Conservation (phyloP, 768 basidiomycete genomes). For the Collybiopsis luxurians region DNA sequence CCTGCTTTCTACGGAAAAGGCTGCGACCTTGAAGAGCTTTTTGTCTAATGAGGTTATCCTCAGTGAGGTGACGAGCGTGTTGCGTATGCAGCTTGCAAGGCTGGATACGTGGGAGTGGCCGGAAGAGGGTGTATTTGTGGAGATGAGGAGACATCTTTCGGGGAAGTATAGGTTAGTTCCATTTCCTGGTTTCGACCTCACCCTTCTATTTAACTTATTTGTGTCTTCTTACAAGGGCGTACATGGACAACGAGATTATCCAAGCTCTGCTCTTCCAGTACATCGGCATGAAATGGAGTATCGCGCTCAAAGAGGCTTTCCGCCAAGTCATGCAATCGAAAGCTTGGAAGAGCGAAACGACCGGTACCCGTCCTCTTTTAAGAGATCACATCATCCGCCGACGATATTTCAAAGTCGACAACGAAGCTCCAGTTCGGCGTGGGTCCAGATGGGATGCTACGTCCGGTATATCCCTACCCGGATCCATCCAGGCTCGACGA, state of each 20-base stretch:
- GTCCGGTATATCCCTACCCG: background rate
- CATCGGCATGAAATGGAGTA: slow-evolving; percentile 41
- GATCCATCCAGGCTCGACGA: background rate
- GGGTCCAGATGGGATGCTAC: too few species aligned
- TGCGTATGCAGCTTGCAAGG: slow-evolving; percentile 43
- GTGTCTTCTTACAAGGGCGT: slow-evolving; percentile 27
- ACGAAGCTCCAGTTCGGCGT: background rate
- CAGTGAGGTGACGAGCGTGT: slow-evolving; percentile 39
- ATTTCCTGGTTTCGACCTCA: too few species aligned
- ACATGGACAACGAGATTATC: slow-evolving; percentile 46
- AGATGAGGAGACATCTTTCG: slow-evolving; percentile 45
- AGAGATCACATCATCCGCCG: background rate
- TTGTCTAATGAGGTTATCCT: slow-evolving; percentile 34
- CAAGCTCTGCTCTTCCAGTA: slow-evolving; percentile 44
- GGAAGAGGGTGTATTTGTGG: slow-evolving; percentile 33
- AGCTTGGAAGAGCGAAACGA: slow-evolving; percentile 29
- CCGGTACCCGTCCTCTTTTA: background rate
- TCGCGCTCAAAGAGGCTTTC: slow-evolving; percentile 16
- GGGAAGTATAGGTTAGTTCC: slow-evolving; percentile 40
- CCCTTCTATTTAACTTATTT: background rate
- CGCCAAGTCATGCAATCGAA: slow-evolving; percentile 28
- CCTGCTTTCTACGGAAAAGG: slow-evolving; percentile 38
- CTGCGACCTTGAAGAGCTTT: slow-evolving; percentile 40
- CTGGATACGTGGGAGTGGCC: slow-evolving; percentile 45
- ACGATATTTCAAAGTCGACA: background rate